Percentiles rank a stretch among this genome's conserved stretches.
phyloP scores from a whole-genome alignment of 2,329 filamentous ascomycete genomes.

The Sporothrix brunneoviolacea region DNA sequence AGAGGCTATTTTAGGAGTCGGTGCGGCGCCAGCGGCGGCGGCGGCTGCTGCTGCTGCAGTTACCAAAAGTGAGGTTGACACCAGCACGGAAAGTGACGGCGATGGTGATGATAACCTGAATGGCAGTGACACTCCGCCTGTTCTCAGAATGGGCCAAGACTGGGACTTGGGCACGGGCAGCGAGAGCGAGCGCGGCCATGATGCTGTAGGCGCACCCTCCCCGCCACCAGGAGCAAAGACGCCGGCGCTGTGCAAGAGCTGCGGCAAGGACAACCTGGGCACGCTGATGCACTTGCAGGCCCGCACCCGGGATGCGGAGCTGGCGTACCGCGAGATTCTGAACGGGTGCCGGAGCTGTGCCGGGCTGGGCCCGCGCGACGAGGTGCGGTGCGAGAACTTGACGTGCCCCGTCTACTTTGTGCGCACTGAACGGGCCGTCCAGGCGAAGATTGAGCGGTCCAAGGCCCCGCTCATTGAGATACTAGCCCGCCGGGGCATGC shows the following conservation, averaged over 20 bases:
- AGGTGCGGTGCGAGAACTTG: slow-evolving; percentile 79
- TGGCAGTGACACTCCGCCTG: too few species aligned
- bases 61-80: too few species aligned
- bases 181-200: not conserved
- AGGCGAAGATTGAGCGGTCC: slow-evolving; percentile 34
- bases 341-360: slow-evolving; percentile 76
- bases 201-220: not conserved
- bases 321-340: slow-evolving; percentile 55
- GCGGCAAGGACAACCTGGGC: slow-evolving; percentile 45
- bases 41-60: slow-evolving; percentile 16
- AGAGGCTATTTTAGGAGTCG: not conserved
- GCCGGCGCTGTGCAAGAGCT: slow-evolving; percentile 43
- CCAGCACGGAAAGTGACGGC: not conserved
- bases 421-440: slow-evolving; percentile 55
- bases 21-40: slow-evolving; percentile 8
- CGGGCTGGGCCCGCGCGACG: slow-evolving; percentile 63
- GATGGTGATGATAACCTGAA: not conserved
- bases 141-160: too few species aligned
- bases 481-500: slow-evolving; percentile 26
- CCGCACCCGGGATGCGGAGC: slow-evolving; percentile 57
- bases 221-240: slow-evolving; percentile 14
- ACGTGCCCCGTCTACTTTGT: slow-evolving; percentile 93
- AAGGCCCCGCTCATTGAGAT: slow-evolving; percentile 29
- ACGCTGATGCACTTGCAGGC: slow-evolving; percentile 60
- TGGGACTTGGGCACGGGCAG: slow-evolving; percentile 17